Evolutionary conservation across 2,329 filamentous ascomycete species (phyloP), one percentile per base, ranked within the genome.

Genomic region (Ophiognomonia clavigignenti-juglandacearum): DNA sequence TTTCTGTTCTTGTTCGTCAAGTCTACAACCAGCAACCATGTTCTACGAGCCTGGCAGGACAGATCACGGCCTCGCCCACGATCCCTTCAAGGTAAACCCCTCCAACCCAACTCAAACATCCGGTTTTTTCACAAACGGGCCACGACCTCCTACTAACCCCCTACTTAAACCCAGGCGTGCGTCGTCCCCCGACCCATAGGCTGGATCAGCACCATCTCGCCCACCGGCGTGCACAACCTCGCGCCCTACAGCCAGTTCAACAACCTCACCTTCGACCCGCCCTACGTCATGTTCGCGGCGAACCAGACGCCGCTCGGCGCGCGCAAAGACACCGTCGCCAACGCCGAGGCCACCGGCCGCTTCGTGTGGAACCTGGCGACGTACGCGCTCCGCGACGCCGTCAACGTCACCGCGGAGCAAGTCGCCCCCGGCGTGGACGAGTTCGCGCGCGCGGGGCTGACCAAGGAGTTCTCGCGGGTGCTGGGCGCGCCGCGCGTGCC

Each of bases 201-300:
- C 53, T 83, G 79, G 78, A 82, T 83, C 56, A 78, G 72, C 19
- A 80, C 78, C 1, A 66, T 71, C 49, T 73, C 71, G n/a, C 57
- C 61, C 14, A 53, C 59, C 6, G 71, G 72, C 49, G 57, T 63
- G 40, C 66, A 75, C 57, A 82, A 82, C 54, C 70, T 83, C 2
- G 79, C 78, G 0, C 79, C 79, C 1, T 83, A 78, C 62, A 73
- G 66, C 0, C 79, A 83, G 61, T 83, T 83, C 69, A 80, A 76
- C 61, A 82, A 82, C 53, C 69, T 83, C 0, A 80, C 75, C 26
- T 83, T 80, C 61, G 77, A 81, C 57, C 79, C 78, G 0, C 79
- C 79, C 0, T 80, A 80, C 56, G 73, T 83, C 23, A 78, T 83
- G 73, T 83, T 83, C 69, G 68, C 66, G 27, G 71, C 74, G 3